Evolutionary conservation across 2,329 filamentous ascomycete genomes (phyloP), one percentile per base, ranked within the genome.

Genomic region (Penicillium fuscoglaucum): DNA sequence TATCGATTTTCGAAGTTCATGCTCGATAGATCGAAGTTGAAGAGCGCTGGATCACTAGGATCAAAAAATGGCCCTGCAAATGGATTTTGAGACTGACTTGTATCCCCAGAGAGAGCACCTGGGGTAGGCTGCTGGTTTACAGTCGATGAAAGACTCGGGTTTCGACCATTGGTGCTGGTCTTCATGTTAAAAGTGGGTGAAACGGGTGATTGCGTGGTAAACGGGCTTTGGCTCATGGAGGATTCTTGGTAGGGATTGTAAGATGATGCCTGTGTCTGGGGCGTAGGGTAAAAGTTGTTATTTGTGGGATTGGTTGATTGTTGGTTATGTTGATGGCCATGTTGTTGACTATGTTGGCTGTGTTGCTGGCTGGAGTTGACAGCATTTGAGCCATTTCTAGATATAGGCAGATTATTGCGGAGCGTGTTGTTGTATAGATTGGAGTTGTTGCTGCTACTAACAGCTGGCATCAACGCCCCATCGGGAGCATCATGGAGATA

Each of bases 1-100:
- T 98, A 99, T 64, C 96, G 91, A 72, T 95, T 98, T 56, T 92
- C 93, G 74, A 98, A 99, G 73, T 95, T 95, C 72, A 97, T 84
- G 59, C 91, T 92, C 55, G 96, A 92, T 12, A 97, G 85, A 73
- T 98, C 93, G 74, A 98, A 96, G 73, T 97, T 97, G 83, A 96
- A 97, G 55, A 96, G 79, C 0, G 92, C 90, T 4, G 93, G 91
- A 72, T 98, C 95, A 71, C 90, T 95, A 0, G 91, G 91, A 67
- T 97, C 93, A 70, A 97, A 96, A 31, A 96, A 82, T 0, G 83
- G 75, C 5, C 80, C 78, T 37, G 79, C 82, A 65, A 85, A 84
- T 7, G 76, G 71, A 57, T 73, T 78, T 52, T 73, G 70, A 17
- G 69, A 62, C 61, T 74, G 68, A 51, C 66, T 63, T 52, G 79